Evolutionary conservation across 495 filamentous ascomycete species (phyloP), one percentile per base, ranked within the genome.

Genomic region (Penicillium manginii): DNA sequence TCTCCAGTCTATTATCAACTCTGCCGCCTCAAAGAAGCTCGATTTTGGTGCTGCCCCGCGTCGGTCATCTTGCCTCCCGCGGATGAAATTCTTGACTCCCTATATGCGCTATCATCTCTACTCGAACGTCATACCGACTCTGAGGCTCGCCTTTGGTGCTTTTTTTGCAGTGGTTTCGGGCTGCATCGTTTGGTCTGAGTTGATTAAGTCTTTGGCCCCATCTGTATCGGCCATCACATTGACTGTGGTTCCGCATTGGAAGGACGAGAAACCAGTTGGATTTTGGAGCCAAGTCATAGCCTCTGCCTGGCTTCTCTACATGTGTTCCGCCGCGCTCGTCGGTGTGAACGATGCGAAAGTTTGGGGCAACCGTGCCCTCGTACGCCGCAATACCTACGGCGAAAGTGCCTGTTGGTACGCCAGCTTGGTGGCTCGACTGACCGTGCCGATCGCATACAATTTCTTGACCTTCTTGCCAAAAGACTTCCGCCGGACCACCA

Each of bases 371-470:
- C 85, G 94, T 22, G 93, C 93, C 1, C 79, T 98, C 15, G 93
- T 98, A 40, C 87, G 84, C 47, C 86, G 94, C 55, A 93, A 92
- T 61, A 98, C 94, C 0, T 93, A 93, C 52, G 86, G 86, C 33
- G 93, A 96, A 70, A 91, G 87, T 50, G 94, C 94, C 4, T 93
- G 92, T 58, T 98, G 94, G 91, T 98, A 97, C 73, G 88, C 91
- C 10, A 85, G 88, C 29, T 90, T 96, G 61, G 89, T 97, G 26
- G 93, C 94, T 9, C 87, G 90, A 51, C 82, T 98, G 31, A 96
- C 90, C 32, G 92, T 97, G 4, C 94, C 94, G 3, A 82, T 98
- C 17, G 86, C 91, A 18, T 97, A 96, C 81, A 97, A 98, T 72
- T 97, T 98, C 67, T 82, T 96, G 69, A 96, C 92, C 3, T 92